Percentiles rank a stretch among this genome's conserved stretches.
Conservation (phyloP, 257 asterid genomes). For the Forsythia viridissima region DNA sequence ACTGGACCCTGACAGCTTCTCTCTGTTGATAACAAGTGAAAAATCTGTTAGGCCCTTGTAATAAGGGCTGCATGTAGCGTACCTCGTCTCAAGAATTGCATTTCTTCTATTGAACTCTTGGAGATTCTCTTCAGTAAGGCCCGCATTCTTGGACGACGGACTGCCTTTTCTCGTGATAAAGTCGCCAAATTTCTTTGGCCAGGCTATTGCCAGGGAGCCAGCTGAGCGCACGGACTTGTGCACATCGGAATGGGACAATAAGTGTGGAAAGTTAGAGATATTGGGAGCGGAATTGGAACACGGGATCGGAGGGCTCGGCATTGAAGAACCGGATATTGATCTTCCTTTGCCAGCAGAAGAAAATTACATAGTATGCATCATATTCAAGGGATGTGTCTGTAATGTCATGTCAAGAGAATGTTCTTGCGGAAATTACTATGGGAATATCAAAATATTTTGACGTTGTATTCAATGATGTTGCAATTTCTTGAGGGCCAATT, state of each 20-base stretch:
- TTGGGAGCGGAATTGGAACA: conserved; percentile 54
- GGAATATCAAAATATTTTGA: neutral
- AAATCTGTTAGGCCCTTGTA: conserved; percentile 66
- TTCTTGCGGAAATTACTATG: conserved; percentile 7
- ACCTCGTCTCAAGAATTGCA: conserved; percentile 34
- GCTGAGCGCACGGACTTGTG: conserved; percentile 38
- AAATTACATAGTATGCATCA: neutral
- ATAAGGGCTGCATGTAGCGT: conserved; percentile 54
- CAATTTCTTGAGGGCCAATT: neutral
- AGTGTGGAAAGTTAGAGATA: conserved; percentile 31
- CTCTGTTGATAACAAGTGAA: conserved; percentile 46
- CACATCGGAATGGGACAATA: conserved; percentile 34
- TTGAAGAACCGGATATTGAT: conserved; percentile 28
- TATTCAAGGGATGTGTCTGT: neutral
- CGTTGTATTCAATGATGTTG: neutral
- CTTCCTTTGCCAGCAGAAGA: conserved; percentile 2
- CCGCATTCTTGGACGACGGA: conserved; percentile 26
- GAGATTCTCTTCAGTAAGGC: conserved; percentile 41
- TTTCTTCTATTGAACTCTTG: conserved; percentile 50
- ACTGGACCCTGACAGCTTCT: conserved; percentile 42
- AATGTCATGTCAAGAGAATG: neutral
- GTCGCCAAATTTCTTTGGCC: conserved; percentile 41
- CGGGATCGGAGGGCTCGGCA: conserved; percentile 56
- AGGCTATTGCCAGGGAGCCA: conserved; percentile 35
- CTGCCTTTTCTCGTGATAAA: conserved; percentile 29